Conservation (phyloP, 2,329 filamentous ascomycete genomes). For the Talaromyces sp. region DNA sequence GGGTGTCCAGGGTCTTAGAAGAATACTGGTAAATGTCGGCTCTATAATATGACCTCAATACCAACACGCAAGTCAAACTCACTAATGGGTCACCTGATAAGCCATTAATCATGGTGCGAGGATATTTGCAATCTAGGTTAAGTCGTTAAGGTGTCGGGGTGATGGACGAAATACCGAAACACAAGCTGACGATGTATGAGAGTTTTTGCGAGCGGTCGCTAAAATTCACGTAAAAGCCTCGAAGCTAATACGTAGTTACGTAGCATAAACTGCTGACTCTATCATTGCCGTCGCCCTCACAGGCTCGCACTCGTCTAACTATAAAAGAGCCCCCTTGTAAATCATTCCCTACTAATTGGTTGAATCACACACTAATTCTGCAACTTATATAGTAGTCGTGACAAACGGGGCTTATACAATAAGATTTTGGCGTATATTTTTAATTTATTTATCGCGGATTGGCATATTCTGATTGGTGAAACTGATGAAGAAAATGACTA, state of each 20-base stretch:
- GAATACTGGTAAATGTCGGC: background rate
- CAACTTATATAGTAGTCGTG: background rate
- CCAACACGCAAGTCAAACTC: background rate
- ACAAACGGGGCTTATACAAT: background rate
- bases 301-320: background rate
- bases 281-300: background rate
- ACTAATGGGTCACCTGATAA: background rate
- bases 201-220: background rate
- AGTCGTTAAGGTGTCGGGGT: background rate
- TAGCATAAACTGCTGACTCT: background rate
- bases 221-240: background rate
- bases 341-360: background rate
- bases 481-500: background rate
- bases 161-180: background rate
- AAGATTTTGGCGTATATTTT: background rate
- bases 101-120: background rate
- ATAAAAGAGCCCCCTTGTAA: background rate
- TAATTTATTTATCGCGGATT: background rate
- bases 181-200: background rate
- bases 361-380: background rate
- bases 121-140: background rate
- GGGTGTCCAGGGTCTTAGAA: background rate
- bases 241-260: no score
- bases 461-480: background rate
- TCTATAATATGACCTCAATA: background rate